Evolutionary conservation across 805 yeast genomes (phyloP).

Genomic region (Metschnikowia shivogae): DNA sequence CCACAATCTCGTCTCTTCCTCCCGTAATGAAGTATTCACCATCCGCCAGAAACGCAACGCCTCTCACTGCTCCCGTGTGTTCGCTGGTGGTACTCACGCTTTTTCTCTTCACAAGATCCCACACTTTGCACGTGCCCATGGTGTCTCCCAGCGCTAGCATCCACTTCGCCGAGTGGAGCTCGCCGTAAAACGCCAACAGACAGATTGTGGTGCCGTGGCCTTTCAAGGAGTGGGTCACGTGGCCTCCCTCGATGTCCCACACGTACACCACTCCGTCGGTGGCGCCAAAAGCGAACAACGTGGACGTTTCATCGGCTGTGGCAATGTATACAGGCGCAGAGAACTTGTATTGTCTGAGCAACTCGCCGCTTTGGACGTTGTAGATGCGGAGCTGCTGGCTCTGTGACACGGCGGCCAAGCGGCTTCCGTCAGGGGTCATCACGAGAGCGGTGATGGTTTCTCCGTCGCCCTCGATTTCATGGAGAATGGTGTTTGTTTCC

Average conservation of each 20-base stretch:
- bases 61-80: conserved; percentile 84
- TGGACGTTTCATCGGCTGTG: conserved; percentile 72
- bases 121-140: conserved; percentile 51
- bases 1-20: conserved; percentile 81
- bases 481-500: conserved; percentile 51
- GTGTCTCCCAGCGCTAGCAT: conserved; percentile 67
- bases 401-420: conserved; percentile 71
- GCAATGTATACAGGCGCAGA: conserved; percentile 81
- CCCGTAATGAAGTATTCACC: conserved; percentile 67
- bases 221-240: conserved; percentile 80
- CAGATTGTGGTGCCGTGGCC: conserved; percentile 93
- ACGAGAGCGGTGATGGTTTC: conserved; percentile 70
- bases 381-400: conserved; percentile 77
- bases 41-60: conserved; percentile 56
- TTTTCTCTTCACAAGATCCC: conserved; percentile 73
- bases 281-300: conserved; percentile 88
- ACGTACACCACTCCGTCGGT: conserved; percentile 90
- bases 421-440: conserved; percentile 70
- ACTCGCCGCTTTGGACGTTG: conserved; percentile 35
- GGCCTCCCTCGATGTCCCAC: conserved; percentile 88
- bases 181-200: conserved; percentile 69
- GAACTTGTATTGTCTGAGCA: conserved; percentile 52
- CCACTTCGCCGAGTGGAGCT: conserved; percentile 66
- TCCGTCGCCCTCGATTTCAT: conserved; percentile 78
- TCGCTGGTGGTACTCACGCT: conserved; percentile 60